These are phyloP conservation scores for Cryphonectria parasitica DNA, from an alignment of 2,329 filamentous ascomycete species.

Conservation along the genomic window DNA sequence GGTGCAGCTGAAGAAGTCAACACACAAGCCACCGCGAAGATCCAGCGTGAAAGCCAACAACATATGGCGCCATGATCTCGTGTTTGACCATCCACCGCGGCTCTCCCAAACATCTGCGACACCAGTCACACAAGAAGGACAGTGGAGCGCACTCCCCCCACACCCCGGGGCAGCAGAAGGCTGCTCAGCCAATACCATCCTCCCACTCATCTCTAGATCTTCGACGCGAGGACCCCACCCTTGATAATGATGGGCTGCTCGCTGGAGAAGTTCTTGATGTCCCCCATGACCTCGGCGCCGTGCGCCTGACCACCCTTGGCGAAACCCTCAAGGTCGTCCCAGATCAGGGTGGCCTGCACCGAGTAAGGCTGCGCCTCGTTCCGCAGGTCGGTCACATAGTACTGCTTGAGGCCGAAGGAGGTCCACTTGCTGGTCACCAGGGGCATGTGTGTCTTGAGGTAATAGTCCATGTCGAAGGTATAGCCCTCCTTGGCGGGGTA, in stretches of 20 bases:
- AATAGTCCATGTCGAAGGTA: slow-evolving; percentile 55
- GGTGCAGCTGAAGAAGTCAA: not conserved
- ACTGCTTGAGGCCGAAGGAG: slow-evolving; percentile 43
- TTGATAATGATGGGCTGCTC: slow-evolving; percentile 26
- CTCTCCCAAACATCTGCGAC: not conserved
- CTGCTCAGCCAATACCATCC: not conserved
- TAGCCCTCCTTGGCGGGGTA: slow-evolving; percentile 46
- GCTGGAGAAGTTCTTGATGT: slow-evolving; percentile 41
- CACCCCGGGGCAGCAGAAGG: no score
- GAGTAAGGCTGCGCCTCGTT: slow-evolving; percentile 31
- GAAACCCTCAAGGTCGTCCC: slow-evolving; percentile 35
- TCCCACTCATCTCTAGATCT: not conserved
- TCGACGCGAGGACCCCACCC: not conserved
- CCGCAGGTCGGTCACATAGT: slow-evolving; percentile 36
- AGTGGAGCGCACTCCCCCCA: not conserved
- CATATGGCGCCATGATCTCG: not conserved
- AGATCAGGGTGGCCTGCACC: slow-evolving; percentile 39
- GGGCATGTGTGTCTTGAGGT: slow-evolving; percentile 50
- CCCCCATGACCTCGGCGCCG: slow-evolving; percentile 34
- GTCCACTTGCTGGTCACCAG: slow-evolving; percentile 46
- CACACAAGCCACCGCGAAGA: not conserved
- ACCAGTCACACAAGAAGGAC: not conserved
- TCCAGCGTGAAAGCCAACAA: not conserved
- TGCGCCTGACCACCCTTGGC: slow-evolving; percentile 29
- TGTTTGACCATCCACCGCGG: not conserved